Evolutionary conservation across 83 land plant genomes (phyloP), one percentile per base, ranked within the genome.

Genomic region (Larix sibirica): DNA sequence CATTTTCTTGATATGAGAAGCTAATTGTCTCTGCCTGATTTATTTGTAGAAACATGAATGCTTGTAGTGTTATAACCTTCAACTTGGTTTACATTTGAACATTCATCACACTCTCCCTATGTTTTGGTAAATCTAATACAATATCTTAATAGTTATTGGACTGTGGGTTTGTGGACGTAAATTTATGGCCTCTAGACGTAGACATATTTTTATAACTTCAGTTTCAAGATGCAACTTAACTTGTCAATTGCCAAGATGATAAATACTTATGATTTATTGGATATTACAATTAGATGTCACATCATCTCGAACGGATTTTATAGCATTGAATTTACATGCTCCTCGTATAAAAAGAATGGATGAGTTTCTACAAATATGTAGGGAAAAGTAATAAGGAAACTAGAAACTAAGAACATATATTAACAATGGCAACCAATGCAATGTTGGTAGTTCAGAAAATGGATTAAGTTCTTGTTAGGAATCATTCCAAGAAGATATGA

Each of bases 401-500:
- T 77, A 31, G 8, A 26, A 77, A 13, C 36, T 58, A 77, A 26
- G 33, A 12, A 54, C 24, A 23, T 33, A 44, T 73, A 42, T 44
- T 44, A 38, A n/a, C 20, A 36, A 56, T 54, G 62, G 58, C n/a
- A 23, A 58, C 80, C 80, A 77, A 24, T 77, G 80, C 62, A 77
- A 31, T 56, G 62, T 77, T 24, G 38, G 62, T 62, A 77, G 80
- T 77, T 20, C 61, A 13, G 62, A 77, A 56, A 24, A 58, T 58
- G 23, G 24, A 7, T 54, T 28, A 6, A 77, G 80, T 58, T 16
- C 80, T 24, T 2, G 16, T 77, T 17, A 58, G 62, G 62, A 77
- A 77, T 20, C 62, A 4, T 56, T 77, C 4, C 24, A 64, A 63
- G 85, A 86, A 58, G 91, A 90, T 33, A 87, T 94, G 75, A 86